Conservation (phyloP, 306 rosid genomes). For the Lablab purpureus region DNA sequence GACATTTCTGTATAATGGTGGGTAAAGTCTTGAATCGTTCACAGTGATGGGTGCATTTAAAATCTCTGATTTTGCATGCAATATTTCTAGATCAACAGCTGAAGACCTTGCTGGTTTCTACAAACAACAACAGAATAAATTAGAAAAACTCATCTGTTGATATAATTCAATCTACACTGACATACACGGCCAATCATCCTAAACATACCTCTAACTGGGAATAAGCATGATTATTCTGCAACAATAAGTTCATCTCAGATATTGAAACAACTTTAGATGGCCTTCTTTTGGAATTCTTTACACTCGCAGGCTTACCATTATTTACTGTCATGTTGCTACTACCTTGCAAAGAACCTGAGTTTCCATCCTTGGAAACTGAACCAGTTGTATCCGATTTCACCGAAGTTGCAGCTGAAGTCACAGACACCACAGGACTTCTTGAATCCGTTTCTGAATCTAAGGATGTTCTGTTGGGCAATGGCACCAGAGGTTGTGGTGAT, state of each 20-base stretch:
- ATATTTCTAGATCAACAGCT: constrained; percentile 64
- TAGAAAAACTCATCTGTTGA: constrained; percentile 28
- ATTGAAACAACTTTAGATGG: constrained; percentile 62
- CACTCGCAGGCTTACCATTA: constrained; percentile 36
- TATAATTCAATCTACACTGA: constrained; percentile 14
- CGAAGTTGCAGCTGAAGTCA: constrained; percentile 39
- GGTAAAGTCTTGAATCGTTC: constrained; percentile 67
- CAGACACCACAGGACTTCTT: constrained; percentile 43
- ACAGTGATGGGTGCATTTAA: constrained; percentile 70
- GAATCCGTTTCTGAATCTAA: constrained; percentile 43
- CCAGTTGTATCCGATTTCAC: constrained; percentile 36
- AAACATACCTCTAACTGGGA: constrained; percentile 57
- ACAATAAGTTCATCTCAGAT: constrained; percentile 73
- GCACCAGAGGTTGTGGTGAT: constrained; percentile 41
- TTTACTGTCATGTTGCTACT: not conserved
- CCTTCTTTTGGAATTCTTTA: constrained; percentile 52
- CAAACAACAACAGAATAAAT: constrained; percentile 33
- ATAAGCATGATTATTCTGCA: constrained; percentile 58
- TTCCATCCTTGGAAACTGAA: constrained; percentile 42
- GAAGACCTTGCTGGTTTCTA: constrained; percentile 67
- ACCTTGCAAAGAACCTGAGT: constrained; percentile 46
- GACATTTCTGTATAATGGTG: constrained; percentile 73
- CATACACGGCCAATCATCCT: constrained; percentile 3
- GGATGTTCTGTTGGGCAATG: constrained; percentile 43
- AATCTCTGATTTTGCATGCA: constrained; percentile 66